A percentile compares a stretch with the other conserved stretches of the same genome.
Evolutionary conservation across 768 basidiomycete genomes (phyloP).

Genomic region (Termitomyces sp.): DNA sequence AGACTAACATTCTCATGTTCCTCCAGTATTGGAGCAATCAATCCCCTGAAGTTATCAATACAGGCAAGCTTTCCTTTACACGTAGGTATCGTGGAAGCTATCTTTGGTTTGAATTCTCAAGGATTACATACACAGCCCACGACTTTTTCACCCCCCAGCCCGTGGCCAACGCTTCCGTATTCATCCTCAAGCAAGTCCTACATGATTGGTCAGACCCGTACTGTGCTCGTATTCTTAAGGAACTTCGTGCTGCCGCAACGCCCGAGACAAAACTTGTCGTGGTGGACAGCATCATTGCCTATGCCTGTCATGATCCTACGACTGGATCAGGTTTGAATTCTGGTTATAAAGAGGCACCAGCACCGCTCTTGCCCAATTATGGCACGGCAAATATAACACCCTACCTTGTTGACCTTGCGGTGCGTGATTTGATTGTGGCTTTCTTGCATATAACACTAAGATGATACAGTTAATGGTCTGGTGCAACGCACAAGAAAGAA

Average conservation of each 20-base stretch:
- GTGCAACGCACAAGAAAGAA: slow-evolving; percentile 8
- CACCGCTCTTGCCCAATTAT: too few species aligned
- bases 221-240: too few species aligned
- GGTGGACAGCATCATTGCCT: slow-evolving; percentile 28
- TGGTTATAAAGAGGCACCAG: background rate
- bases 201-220: slow-evolving; percentile 35
- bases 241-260: slow-evolving; percentile 26
- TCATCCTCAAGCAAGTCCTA: slow-evolving; percentile 27
- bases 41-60: background rate
- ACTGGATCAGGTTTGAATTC: background rate
- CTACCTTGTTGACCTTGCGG: slow-evolving; percentile 1
- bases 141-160: slow-evolving; percentile 34
- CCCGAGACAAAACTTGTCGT: slow-evolving; percentile 30
- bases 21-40: slow-evolving; percentile 5
- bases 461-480: slow-evolving; percentile 8
- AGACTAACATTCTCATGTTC: background rate
- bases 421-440: background rate
- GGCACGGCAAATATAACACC: background rate
- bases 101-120: background rate
- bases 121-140: slow-evolving; percentile 18
- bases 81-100: background rate
- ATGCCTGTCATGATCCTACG: too few species aligned
- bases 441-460: too few species aligned
- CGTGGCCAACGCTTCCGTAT: slow-evolving; percentile 27
- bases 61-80: slow-evolving; percentile 2